Evolutionary conservation across 176 grass and related monocot genomes (phyloP).

Genomic region (maize (Zea mays)): Zm-B73-REFERENCE-NAM-5.0 NC_050100.1:178271001-178271500

Average conservation of each 20-base stretch:
- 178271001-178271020: constrained; percentile 66
- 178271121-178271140: constrained; percentile 54
- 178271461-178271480: not conserved
- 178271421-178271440: constrained; percentile 42
- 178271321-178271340: not conserved
- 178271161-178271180: constrained; percentile 36
- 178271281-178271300: not conserved
- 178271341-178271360: constrained; percentile 11
- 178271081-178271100: not conserved
- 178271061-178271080: not conserved
- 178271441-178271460: constrained; percentile 17
- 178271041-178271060: not conserved
- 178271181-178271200: constrained; percentile 19
- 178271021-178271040: not conserved
- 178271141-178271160: constrained; percentile 49
- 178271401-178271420: constrained; percentile 37
- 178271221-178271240: not conserved
- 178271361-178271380: constrained; percentile 15
- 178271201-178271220: not conserved
- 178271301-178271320: not conserved
- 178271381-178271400: constrained; percentile 31
- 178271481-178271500: constrained; percentile 9
- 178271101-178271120: not conserved
- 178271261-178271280: constrained; percentile 26
- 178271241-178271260: constrained; percentile 4